These are phyloP conservation scores for Aurantiochytrium sp. DNA, from an alignment of 108 stramenopile species.

Conservation along the genomic window DNA sequence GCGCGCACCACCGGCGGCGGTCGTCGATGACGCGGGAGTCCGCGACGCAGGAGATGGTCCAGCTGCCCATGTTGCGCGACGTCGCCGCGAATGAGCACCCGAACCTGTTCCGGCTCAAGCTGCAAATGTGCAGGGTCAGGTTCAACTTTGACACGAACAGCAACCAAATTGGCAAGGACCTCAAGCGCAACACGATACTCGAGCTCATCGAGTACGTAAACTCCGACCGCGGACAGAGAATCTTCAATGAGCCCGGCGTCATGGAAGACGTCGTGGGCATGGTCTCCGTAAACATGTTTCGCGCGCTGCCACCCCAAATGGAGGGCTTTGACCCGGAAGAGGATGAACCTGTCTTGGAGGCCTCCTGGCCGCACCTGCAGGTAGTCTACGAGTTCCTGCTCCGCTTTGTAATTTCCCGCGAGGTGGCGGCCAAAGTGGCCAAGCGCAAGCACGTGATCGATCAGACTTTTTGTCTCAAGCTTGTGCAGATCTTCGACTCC, in stretches of 20 bases:
- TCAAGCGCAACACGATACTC: conserved; percentile 92
- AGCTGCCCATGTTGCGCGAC: background rate
- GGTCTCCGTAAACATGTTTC: conserved; percentile 84
- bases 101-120: conserved; percentile 2
- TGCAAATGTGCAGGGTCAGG: background rate
- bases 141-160: background rate
- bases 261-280: conserved; percentile 73
- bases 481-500: conserved; percentile 93
- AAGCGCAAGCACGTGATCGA: conserved; percentile 70
- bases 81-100: background rate
- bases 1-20: background rate
- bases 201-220: conserved; percentile 97
- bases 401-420: conserved; percentile 85
- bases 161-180: conserved; percentile 52
- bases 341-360: conserved; percentile 95
- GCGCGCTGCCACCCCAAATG: conserved; percentile 87
- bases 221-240: conserved; percentile 92
- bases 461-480: conserved; percentile 83
- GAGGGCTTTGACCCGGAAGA: conserved; percentile 99
- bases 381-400: conserved; percentile 99
- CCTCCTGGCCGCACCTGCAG: conserved; percentile 95
- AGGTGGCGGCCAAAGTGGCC: conserved; percentile 95
- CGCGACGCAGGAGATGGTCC: conserved; percentile 13
- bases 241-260: conserved; percentile 80
- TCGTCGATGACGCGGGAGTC: background rate